Base-by-base conservation (phyloP, 2,329 filamentous ascomycete species). In the Chaetomium olivaceum region DNA sequence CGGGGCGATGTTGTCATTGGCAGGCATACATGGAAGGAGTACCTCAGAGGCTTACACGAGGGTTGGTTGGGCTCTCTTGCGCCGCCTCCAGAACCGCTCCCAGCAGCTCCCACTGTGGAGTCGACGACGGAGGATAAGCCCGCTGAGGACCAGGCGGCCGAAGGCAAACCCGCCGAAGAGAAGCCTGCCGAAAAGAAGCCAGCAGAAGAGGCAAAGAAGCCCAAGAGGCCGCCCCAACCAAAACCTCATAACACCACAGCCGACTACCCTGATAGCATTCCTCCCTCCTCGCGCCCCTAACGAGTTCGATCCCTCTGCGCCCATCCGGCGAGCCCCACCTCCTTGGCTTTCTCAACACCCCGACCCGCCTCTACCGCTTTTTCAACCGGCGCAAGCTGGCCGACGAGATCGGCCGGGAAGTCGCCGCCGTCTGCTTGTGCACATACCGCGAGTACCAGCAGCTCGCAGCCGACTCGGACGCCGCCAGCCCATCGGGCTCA, bases 1-100 rank as follows among this genome's bases (percentile, higher is more conserved):
- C 85, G 85, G 68, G 95, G 95, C 54, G 94, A 98, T 75, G 83
- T 99, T 60, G 88, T 98, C 21, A 87, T 99, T 72, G 95, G 95
- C 14, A 83, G 94, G 64, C 91, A 97, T 76, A 89, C 94, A 11
- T 99, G 95, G 95, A 99, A 97, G 80, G 95, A 99, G 79, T 99
- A 98, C 76, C 82, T 98, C 27, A 85, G 93, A 65, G 95, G 95
- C 55, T 75, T 98, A 70, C 95, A 99, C 76, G 95, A 99, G 79
- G 95, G 95, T 63, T 99, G 95, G 94, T 80, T 99, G 27, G 94
- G 95, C 0, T 93, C 95, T 8, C 80, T 96, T 52, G 86, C 90
- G 66, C 78, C 87, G 63, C 90, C 90, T 1, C 75, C 68, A 59
- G 63, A 62, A 23, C 72, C 73, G 7, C 70, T 71, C 6, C 68